phyloP scores from a whole-genome alignment of 179 eudicot genomes.

The Sideroxylon spinosum region DNA sequence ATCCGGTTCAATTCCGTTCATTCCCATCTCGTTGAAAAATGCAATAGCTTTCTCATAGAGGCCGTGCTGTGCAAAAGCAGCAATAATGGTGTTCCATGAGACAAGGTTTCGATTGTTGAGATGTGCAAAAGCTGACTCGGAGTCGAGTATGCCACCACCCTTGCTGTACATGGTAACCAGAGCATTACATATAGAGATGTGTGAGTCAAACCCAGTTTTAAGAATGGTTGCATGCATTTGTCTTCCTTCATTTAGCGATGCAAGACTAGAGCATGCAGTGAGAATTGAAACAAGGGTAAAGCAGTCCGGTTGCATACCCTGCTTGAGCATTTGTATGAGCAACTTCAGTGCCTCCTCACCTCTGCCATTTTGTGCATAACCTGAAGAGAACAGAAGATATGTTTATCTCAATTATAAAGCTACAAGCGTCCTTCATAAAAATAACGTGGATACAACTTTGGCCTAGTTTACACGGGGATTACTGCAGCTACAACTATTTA shows the following conservation, averaged over 20 bases:
- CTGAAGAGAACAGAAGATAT: slow-evolving; percentile 13
- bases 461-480: not conserved
- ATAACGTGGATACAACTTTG: not conserved
- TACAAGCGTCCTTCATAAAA: not conserved
- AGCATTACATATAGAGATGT: slow-evolving; percentile 45
- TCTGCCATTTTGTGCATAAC: slow-evolving; percentile 30
- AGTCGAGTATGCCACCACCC: slow-evolving; percentile 45
- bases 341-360: slow-evolving; percentile 32
- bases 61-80: slow-evolving; percentile 64
- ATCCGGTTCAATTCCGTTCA: slow-evolving; percentile 35
- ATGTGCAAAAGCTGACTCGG: slow-evolving; percentile 37
- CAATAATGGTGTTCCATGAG: slow-evolving; percentile 60
- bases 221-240: slow-evolving; percentile 34
- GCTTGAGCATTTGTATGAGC: slow-evolving; percentile 23
- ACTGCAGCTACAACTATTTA: not conserved
- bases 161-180: slow-evolving; percentile 63
- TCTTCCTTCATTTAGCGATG: slow-evolving; percentile 33
- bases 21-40: slow-evolving; percentile 37
- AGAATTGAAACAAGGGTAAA: slow-evolving; percentile 32
- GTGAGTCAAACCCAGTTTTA: slow-evolving; percentile 37
- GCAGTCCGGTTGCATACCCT: slow-evolving; percentile 28
- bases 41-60: slow-evolving; percentile 39
- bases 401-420: not conserved
- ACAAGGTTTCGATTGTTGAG: slow-evolving; percentile 39
- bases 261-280: slow-evolving; percentile 35